Evolutionary conservation across 805 yeast genomes (phyloP), one percentile per base, ranked within the genome.

Genomic region (Yamadazyma philogaea): DNA sequence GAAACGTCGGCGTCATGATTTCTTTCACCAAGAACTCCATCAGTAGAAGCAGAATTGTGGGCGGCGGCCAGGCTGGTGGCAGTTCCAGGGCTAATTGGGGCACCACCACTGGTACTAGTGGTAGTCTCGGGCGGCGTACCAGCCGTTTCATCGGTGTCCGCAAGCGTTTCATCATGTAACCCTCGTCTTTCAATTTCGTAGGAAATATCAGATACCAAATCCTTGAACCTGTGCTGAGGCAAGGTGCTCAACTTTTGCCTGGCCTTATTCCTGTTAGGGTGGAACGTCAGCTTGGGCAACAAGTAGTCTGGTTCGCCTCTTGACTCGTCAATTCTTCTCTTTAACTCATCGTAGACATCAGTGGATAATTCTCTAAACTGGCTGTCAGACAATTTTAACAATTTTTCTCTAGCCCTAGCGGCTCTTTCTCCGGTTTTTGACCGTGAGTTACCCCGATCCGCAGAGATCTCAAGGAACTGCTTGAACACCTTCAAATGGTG

Each of bases 211-310:
- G 85, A 82, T 15, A 88, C 95, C 59, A 93, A 77, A 60, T 91
- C 99, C 53, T 83, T 82, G 66, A 93, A 93, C 47, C 98, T 68
- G 3, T 82, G 61, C 38, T 82, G 81, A 1, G 96, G 93, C 45
- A 93, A 75, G 37, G 86, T 80, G 4, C 96, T 84, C 52, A 93
- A 74, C 64, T 90, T 91, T 61, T 87, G 87, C 54, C 99, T 77
- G 1, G 99, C 98, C 62, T 89, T 95, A 59, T 93, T 95, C 57
- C 99, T 78, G 59, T 89, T 90, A 33, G 95, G 90, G 62, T 93
- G 99, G 65, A 87, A 88, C 15, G 75, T 73, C 6, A 77, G 71
- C 53, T 79, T 78, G 5, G 96, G 90, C 30, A 81, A 70, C 40
- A 91, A 70, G 54, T 75, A 80, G 42, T 78, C 80, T 1, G 85